phyloP scores from a whole-genome alignment of 2,329 filamentous ascomycete genomes.

The Fusarium fujikuroi region DNA sequence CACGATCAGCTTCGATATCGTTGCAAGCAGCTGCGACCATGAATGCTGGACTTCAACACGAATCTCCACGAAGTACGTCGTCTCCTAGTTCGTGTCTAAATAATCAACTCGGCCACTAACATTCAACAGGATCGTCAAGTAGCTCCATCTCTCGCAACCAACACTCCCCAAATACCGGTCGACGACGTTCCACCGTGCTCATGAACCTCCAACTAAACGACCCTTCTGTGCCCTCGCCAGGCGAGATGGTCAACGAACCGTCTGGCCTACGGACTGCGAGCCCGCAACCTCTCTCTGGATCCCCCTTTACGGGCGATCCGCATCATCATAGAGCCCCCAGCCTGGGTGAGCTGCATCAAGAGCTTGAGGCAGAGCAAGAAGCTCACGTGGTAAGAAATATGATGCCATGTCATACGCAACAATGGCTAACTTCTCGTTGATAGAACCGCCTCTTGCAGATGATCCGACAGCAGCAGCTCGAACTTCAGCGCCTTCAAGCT shows the following conservation, averaged over 20 bases:
- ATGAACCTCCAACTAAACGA: slow-evolving; percentile 82
- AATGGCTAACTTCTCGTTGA: slow-evolving; percentile 10
- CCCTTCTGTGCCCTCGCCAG: slow-evolving; percentile 72
- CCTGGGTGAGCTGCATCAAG: slow-evolving; percentile 80
- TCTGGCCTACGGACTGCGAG: slow-evolving; percentile 49
- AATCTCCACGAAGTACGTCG: slow-evolving; percentile 66
- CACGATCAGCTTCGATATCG: slow-evolving; percentile 74
- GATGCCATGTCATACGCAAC: slow-evolving; percentile 16
- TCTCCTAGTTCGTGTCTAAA: background rate
- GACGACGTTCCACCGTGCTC: slow-evolving; percentile 74
- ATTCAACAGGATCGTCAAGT: slow-evolving; percentile 59
- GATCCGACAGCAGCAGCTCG: slow-evolving; percentile 80
- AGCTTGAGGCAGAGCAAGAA: slow-evolving; percentile 82
- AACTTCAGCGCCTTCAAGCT: slow-evolving; percentile 70
- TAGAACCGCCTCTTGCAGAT: slow-evolving; percentile 80
- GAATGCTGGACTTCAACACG: slow-evolving; percentile 78
- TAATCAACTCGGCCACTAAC: slow-evolving; percentile 4
- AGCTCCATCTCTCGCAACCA: slow-evolving; percentile 60
- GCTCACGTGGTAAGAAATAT: slow-evolving; percentile 71
- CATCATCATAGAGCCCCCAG: slow-evolving; percentile 76
- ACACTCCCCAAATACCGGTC: slow-evolving; percentile 60
- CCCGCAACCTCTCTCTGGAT: slow-evolving; percentile 59
- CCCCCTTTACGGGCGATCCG: slow-evolving; percentile 62
- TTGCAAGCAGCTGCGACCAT: slow-evolving; percentile 81
- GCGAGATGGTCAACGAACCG: slow-evolving; percentile 70